phyloP scores from a whole-genome alignment of 2,329 filamentous ascomycete genomes.

The Periconia digitata region DNA sequence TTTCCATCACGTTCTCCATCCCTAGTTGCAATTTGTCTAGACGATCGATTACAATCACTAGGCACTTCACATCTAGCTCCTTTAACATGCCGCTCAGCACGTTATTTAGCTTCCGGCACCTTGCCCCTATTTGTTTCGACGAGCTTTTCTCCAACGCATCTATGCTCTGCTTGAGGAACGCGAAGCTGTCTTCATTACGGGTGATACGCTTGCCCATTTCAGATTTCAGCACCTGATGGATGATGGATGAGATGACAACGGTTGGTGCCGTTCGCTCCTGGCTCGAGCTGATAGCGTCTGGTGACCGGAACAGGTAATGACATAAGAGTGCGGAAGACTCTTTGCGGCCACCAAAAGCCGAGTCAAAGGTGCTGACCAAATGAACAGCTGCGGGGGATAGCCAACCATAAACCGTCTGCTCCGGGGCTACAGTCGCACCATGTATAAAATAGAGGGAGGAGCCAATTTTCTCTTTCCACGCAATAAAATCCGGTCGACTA shows the following conservation, averaged over 20 bases:
- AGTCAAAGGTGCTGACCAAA: background rate
- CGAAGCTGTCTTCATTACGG: background rate
- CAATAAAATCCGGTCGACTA: background rate
- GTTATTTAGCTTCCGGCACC: background rate
- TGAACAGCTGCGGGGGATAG: conserved; percentile 1
- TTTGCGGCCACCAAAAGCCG: background rate
- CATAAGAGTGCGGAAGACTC: background rate
- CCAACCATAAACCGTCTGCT: conserved; percentile 2
- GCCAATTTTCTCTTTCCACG: background rate
- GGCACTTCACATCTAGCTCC: background rate
- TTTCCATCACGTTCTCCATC: conserved; percentile 2
- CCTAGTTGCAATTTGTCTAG: conserved; percentile 1
- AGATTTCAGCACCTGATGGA: background rate
- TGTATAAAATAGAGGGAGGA: conserved; percentile 1
- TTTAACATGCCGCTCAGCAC: background rate
- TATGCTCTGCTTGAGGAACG: background rate
- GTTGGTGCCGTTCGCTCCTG: background rate
- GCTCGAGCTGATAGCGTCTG: background rate
- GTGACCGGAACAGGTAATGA: background rate
- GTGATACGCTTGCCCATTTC: background rate
- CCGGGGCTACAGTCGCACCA: background rate
- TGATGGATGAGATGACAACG: background rate
- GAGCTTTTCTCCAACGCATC: background rate
- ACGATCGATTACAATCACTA: conserved; percentile 7
- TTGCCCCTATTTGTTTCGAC: background rate